Conservation (phyloP, 495 filamentous ascomycete genomes). For the Aspergillus saccharolyticus region DNA sequence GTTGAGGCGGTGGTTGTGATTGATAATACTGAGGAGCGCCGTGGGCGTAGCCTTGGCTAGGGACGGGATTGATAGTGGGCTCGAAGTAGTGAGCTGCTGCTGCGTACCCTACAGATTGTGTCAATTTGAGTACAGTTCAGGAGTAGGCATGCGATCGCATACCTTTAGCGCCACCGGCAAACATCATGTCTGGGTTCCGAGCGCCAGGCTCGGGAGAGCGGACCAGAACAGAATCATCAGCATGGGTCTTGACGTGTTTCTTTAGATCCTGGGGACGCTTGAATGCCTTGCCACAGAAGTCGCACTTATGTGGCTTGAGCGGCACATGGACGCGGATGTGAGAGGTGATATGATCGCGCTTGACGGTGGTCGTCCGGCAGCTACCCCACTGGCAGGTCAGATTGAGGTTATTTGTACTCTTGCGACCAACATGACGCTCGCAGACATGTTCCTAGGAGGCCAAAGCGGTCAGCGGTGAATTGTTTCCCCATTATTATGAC, state of each 20-base stretch:
- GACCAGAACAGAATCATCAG: conserved; percentile 88
- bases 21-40: conserved; percentile 54
- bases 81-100: conserved; percentile 44
- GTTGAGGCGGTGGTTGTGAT: conserved; percentile 46
- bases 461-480: conserved; percentile 12
- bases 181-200: conserved; percentile 48
- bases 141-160: conserved; percentile 6
- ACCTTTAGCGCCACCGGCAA: conserved; percentile 42
- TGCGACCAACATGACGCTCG: conserved; percentile 96
- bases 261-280: conserved; percentile 98
- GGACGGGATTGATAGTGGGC: conserved; percentile 35
- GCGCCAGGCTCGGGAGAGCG: conserved; percentile 65
- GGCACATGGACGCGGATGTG: conserved; percentile 98
- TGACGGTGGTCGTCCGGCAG: conserved; percentile 94
- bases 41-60: conserved; percentile 43
- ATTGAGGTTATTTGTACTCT: conserved; percentile 98
- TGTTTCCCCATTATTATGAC: background rate
- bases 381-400: conserved; percentile 95
- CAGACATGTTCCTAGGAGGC: conserved; percentile 84
- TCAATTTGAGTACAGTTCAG: background rate
- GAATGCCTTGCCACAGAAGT: conserved; percentile 98
- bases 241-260: conserved; percentile 99
- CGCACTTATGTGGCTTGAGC: conserved; percentile 96
- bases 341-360: conserved; percentile 98
- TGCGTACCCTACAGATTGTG: conserved; percentile 29